Evolutionary conservation across 1,139 yeast genomes (phyloP).

Genomic region (Pichia sp.): DNA sequence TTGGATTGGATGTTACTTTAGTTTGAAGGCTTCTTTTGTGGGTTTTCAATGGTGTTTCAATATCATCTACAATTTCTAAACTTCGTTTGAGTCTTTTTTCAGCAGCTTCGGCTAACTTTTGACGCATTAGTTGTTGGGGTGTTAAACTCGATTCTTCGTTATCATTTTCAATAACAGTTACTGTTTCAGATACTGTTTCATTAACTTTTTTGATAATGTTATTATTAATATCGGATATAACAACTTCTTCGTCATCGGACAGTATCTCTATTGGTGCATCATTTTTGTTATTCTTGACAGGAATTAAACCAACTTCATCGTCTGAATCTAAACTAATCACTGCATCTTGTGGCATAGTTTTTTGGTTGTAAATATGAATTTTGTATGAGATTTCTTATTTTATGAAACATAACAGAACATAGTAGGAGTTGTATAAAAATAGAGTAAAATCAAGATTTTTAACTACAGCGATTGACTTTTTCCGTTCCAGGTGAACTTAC

Average conservation of each 20-base stretch:
- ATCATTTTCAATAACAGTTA: not conserved
- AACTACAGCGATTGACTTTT: no score
- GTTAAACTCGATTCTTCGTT: not conserved
- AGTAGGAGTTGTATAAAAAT: no score
- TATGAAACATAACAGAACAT: no score
- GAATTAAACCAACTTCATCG: not conserved
- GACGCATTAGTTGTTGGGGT: conserved; percentile 14
- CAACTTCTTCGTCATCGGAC: not conserved
- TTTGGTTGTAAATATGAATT: no score
- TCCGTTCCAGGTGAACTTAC: no score
- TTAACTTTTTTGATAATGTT: no score
- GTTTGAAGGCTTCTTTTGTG: not conserved
- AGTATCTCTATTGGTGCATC: not conserved
- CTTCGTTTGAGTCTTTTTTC: conserved; percentile 14
- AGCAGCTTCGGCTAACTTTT: conserved; percentile 21
- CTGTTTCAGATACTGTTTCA: not conserved
- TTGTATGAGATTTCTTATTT: no score
- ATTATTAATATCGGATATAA: not conserved
- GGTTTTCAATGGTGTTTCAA: not conserved
- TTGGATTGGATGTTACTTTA: not conserved
- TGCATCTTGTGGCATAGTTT: not conserved
- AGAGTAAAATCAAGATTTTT: no score
- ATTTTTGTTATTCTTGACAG: not conserved
- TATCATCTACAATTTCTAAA: not conserved
- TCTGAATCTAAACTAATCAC: conserved; percentile 9